phyloP scores from a whole-genome alignment of 352 stramenopile species.

The Phytophthora sp. region DNA sequence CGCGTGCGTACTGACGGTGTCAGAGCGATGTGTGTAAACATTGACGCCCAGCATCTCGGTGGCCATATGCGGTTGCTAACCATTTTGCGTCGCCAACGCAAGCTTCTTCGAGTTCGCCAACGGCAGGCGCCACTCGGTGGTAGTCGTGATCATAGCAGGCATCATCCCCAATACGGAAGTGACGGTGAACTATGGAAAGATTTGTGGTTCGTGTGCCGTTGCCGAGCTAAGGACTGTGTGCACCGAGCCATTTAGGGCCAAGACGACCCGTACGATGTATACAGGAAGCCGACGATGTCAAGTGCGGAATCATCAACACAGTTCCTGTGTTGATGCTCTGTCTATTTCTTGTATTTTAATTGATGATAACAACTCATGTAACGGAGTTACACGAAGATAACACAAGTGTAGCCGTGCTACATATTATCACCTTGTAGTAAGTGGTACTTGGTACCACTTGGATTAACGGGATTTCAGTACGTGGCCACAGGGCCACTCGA shows the following conservation, averaged over 20 bases:
- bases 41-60: background rate
- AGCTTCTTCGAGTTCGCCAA: slow-evolving; percentile 5
- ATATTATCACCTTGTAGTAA: too few relatives aligned
- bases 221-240: background rate
- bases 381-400: too few relatives aligned
- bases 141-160: background rate
- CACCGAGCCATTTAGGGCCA: background rate
- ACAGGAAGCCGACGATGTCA: too few relatives aligned
- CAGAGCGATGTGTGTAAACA: background rate
- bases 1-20: background rate
- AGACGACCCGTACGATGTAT: background rate
- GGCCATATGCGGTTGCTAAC: background rate
- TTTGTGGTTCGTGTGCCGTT: slow-evolving; percentile 7
- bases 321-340: too few relatives aligned
- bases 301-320: too few relatives aligned
- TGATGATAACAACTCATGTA: too few relatives aligned
- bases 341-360: too few relatives aligned
- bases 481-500: too few relatives aligned
- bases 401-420: too few relatives aligned
- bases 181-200: slow-evolving; percentile 1
- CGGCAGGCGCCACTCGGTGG: background rate
- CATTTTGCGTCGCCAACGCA: slow-evolving; percentile 1
- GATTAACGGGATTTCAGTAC: too few relatives aligned
- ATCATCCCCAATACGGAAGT: background rate
- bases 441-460: too few relatives aligned